Conservation (phyloP, 129 eudicot species). For the Flaveria ramosissima region DNA sequence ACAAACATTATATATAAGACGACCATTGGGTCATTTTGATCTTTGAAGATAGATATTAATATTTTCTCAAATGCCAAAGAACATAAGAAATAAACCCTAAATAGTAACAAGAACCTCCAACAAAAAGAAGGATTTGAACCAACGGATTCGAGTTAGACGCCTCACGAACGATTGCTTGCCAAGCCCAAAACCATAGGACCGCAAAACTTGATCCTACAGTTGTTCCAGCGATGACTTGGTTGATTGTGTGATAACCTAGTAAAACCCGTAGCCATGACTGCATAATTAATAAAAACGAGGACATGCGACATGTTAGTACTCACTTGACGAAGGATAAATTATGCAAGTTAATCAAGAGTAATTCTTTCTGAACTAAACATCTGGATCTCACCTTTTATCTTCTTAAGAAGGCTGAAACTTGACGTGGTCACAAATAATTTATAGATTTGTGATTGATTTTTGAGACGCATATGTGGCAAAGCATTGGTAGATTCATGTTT, state of each 20-base stretch:
- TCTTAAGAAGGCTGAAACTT: too few relatives aligned
- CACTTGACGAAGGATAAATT: background rate
- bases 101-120: conserved; percentile 43
- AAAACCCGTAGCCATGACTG: conserved; percentile 92
- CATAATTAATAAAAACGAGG: conserved; percentile 13
- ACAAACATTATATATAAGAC: background rate
- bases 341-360: background rate
- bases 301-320: background rate
- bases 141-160: conserved; percentile 53
- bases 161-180: conserved; percentile 50
- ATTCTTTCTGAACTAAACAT: background rate
- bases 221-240: conserved; percentile 76
- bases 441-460: too few relatives aligned
- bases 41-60: background rate
- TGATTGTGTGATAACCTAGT: conserved; percentile 55
- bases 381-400: too few relatives aligned
- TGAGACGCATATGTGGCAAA: too few relatives aligned
- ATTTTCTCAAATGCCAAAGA: conserved; percentile 43
- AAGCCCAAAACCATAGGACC: conserved; percentile 69
- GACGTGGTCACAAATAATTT: too few relatives aligned
- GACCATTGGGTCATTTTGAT: background rate
- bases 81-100: conserved; percentile 41
- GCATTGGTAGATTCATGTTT: too few relatives aligned
- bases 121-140: conserved; percentile 47
- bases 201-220: conserved; percentile 55